phyloP scores from a whole-genome alignment of 352 stramenopile species.

The Phytophthora uliginosa region DNA sequence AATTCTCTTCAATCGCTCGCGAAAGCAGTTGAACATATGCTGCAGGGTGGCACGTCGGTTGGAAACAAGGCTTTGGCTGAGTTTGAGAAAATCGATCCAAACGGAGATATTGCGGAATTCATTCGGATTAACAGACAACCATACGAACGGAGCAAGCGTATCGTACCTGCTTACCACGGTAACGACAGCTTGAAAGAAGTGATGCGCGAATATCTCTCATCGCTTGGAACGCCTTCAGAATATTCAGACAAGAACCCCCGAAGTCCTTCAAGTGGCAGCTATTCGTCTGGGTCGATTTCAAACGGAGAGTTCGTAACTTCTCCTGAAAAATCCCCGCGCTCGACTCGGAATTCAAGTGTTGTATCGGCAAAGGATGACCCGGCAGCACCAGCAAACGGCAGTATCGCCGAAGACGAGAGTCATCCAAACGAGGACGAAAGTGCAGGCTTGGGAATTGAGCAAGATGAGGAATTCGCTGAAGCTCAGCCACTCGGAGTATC shows the following conservation, averaged over 20 bases:
- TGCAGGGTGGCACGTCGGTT: constrained; percentile 47
- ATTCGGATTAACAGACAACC: constrained; percentile 60
- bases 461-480: constrained; percentile 56
- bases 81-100: constrained; percentile 68
- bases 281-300: constrained; percentile 3
- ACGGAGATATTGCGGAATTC: constrained; percentile 73
- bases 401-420: constrained; percentile 15
- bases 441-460: constrained; percentile 18
- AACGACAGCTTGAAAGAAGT: constrained; percentile 68
- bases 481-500: constrained; percentile 62
- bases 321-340: constrained; percentile 20
- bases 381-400: constrained; percentile 3
- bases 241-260: constrained; percentile 24
- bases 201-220: constrained; percentile 59
- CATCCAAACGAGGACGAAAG: constrained; percentile 23
- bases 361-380: constrained; percentile 5
- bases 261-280: constrained; percentile 13
- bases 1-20: constrained; percentile 77
- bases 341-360: not conserved
- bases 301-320: constrained; percentile 14
- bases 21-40: constrained; percentile 76
- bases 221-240: constrained; percentile 23
- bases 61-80: constrained; percentile 48
- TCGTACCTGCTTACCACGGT: constrained; percentile 53
- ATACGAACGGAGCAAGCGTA: constrained; percentile 52